Evolutionary conservation across 2,329 filamentous ascomycete genomes (phyloP), one percentile per base, ranked within the genome.

Genomic region (Clonostachys byssicola): DNA sequence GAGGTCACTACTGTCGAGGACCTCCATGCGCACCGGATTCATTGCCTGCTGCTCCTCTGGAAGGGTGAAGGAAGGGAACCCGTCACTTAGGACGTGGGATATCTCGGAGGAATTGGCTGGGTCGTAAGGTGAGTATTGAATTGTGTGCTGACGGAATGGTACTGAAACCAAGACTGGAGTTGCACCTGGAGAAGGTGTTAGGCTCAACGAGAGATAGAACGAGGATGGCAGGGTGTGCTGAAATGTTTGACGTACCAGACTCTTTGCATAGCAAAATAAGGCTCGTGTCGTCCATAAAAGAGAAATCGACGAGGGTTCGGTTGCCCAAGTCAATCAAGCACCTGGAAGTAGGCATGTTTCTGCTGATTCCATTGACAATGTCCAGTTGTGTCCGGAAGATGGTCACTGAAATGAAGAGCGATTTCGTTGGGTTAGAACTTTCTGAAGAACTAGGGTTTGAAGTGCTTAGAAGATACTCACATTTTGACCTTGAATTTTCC

Each of bases 201-300:
- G 23, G 4, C 9, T 30, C 10, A 30, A 30, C 23, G 10, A 9
- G 23, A 5, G 9, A 7, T 30, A 10, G 23, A 4, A 30, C 23
- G 23, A 30, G 23, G 9, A 30, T 4, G 10, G 10, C 23, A 30
- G 8, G 23, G 10, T 30, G 23, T 10, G 23, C 23, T 30, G 23
- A 30, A 10, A 30, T 30, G 3, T 8, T 4, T 5, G 17, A 51
- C 54, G 40, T 57, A 72, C 75, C 68, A 56, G 58, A 20, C 45
- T 54, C 40, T 60, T 58, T 64, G 76, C 78, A 64, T 3, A 91
- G 73, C 2, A 88, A 54, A 46, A 90, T 71, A 2, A 91, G 60
- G 0, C 68, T 73, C 12, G 73, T 64, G 47, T 86, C 80, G 55
- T 86, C 75, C 40, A 88, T 73, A 56, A 91, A 89, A 58, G 85